Percentiles rank a stretch among this genome's conserved stretches.
phyloP scores from a whole-genome alignment of 805 yeast genomes.

The Saccharomycopsis guyanensis region DNA sequence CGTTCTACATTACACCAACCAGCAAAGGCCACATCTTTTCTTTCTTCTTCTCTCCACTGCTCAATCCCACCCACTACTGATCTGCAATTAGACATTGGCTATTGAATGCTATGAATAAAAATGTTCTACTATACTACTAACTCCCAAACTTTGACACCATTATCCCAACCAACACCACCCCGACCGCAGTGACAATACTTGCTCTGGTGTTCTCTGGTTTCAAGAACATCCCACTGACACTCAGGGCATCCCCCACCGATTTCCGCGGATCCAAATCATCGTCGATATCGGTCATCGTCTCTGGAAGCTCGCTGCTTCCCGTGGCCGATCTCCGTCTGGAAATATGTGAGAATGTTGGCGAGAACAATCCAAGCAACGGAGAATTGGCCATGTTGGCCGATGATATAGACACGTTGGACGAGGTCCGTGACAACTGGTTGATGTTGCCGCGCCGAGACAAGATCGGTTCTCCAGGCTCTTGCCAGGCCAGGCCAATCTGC shows the following conservation, averaged over 20 bases:
- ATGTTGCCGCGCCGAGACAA: neutral
- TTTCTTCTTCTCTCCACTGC: too few relatives aligned
- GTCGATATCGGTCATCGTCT: slow-evolving; percentile 7
- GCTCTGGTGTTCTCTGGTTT: slow-evolving; percentile 6
- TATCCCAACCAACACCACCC: slow-evolving; percentile 12
- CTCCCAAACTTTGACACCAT: slow-evolving; percentile 11
- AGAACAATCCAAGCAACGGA: slow-evolving; percentile 13
- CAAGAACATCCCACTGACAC: slow-evolving; percentile 1
- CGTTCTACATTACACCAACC: too few relatives aligned
- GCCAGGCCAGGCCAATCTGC: neutral
- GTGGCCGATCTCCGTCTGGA: neutral
- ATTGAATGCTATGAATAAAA: too few relatives aligned
- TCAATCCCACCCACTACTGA: too few relatives aligned
- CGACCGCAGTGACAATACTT: slow-evolving; percentile 15
- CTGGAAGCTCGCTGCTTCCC: slow-evolving; percentile 2
- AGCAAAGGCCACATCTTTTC: too few relatives aligned
- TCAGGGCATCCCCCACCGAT: neutral
- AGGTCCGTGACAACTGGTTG: slow-evolving; percentile 1
- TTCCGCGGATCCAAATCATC: slow-evolving; percentile 1
- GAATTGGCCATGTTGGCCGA: slow-evolving; percentile 1
- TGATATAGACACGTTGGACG: slow-evolving; percentile 5
- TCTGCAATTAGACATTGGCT: too few relatives aligned
- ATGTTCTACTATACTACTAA: too few relatives aligned
- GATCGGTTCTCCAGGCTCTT: neutral
- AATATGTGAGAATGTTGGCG: neutral